Evolutionary conservation across 2,329 filamentous ascomycete species (phyloP).

Genomic region (Calonectria henricotiae): DNA sequence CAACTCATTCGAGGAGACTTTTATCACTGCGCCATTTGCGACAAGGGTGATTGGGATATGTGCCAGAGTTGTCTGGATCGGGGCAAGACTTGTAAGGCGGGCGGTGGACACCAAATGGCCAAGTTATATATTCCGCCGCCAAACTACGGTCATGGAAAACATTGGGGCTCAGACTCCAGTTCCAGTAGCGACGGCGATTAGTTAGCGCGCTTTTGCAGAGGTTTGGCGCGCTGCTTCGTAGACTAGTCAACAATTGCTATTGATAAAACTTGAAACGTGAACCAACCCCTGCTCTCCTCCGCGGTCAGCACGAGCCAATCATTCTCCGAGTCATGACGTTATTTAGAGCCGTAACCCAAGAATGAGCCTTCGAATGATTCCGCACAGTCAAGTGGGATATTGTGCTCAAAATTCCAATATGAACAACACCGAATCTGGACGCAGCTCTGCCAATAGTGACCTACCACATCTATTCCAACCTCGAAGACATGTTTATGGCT

Average conservation of each 20-base stretch:
- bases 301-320: constrained; percentile 8
- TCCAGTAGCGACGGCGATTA: constrained; percentile 25
- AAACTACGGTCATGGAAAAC: background rate
- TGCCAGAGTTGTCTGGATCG: constrained; percentile 40
- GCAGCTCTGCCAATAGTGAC: background rate
- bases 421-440: background rate
- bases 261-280: background rate
- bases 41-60: constrained; percentile 38
- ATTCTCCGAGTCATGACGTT: background rate
- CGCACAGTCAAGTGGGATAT: background rate
- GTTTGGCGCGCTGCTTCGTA: background rate
- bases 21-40: constrained; percentile 38
- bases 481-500: constrained; percentile 5
- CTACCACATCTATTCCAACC: background rate
- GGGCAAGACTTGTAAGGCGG: constrained; percentile 33
- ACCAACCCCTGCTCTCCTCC: constrained; percentile 1
- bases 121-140: constrained; percentile 19
- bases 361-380: background rate
- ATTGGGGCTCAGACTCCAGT: constrained; percentile 5
- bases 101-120: constrained; percentile 10
- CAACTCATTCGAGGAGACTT: constrained; percentile 36
- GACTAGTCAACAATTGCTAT: background rate
- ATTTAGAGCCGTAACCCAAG: background rate
- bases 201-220: background rate
- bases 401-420: background rate